Percentiles rank a stretch among this genome's conserved stretches.
phyloP scores from a whole-genome alignment of 2,329 filamentous ascomycete species.

The Tetracladium maxilliforme region DNA sequence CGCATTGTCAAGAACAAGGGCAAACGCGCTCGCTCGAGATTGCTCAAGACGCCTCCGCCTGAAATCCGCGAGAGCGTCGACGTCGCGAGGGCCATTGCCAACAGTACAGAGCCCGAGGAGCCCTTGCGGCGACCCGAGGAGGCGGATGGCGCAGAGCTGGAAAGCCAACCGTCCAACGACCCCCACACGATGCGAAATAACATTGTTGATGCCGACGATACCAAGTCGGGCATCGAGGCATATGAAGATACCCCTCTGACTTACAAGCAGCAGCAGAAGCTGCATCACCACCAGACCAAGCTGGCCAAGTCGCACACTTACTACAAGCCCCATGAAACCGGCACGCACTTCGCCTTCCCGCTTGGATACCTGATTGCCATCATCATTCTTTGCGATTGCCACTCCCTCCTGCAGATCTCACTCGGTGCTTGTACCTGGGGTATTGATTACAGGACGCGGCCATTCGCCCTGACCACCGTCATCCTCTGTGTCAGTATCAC shows the following conservation, averaged over 20 bases:
- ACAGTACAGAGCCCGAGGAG: slow-evolving; percentile 22
- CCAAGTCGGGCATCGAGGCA: too few relatives aligned
- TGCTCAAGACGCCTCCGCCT: slow-evolving; percentile 48
- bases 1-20: slow-evolving; percentile 7
- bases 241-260: slow-evolving; percentile 47
- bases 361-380: slow-evolving; percentile 60
- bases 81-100: slow-evolving; percentile 24
- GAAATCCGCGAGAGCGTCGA: slow-evolving; percentile 21
- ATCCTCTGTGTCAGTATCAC: slow-evolving; percentile 70
- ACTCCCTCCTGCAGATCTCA: slow-evolving; percentile 67
- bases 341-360: slow-evolving; percentile 69
- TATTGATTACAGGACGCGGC: slow-evolving; percentile 55
- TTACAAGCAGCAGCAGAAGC: slow-evolving; percentile 47
- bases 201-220: too few relatives aligned
- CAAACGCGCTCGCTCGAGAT: slow-evolving; percentile 41
- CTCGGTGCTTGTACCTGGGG: slow-evolving; percentile 69
- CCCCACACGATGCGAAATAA: too few relatives aligned
- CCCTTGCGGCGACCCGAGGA: too few relatives aligned
- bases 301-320: slow-evolving; percentile 75
- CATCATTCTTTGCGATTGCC: slow-evolving; percentile 65
- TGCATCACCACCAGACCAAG: slow-evolving; percentile 66
- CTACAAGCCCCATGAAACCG: slow-evolving; percentile 78
- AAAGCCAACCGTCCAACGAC: slow-evolving; percentile 6
- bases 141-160: slow-evolving; percentile 29
- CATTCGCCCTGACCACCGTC: slow-evolving; percentile 60